These are phyloP conservation scores for Rhodosporidiobolus odoratus DNA, from an alignment of 768 basidiomycete genomes.

Conservation along the genomic window DNA sequence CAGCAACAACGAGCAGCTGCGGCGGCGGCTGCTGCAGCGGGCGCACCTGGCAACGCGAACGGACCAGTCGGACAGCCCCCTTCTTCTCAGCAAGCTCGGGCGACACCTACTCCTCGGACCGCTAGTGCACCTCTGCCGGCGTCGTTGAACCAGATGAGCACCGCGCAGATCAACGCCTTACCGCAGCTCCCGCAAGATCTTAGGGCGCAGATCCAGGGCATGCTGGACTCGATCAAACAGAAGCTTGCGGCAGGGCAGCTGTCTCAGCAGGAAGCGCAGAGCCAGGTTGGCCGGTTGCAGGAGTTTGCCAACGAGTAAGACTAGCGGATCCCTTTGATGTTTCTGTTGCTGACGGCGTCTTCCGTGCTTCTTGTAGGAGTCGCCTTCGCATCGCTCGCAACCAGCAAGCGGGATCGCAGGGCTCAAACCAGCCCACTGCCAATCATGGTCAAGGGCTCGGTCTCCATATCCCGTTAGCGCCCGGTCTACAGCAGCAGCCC, in stretches of 20 bases:
- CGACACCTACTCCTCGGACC: background rate
- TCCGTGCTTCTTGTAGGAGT: too few relatives aligned
- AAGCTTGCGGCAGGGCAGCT: slow-evolving; percentile 10
- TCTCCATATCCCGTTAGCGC: slow-evolving; percentile 16
- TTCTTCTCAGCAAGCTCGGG: background rate
- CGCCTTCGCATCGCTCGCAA: too few relatives aligned
- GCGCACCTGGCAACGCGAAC: background rate
- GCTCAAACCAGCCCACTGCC: too few relatives aligned
- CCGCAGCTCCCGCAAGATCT: slow-evolving; percentile 31
- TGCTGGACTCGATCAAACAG: slow-evolving; percentile 8
- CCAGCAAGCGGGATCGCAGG: background rate
- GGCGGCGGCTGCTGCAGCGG: background rate
- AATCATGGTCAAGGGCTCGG: slow-evolving; percentile 18
- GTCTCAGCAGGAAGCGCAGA: slow-evolving; percentile 17
- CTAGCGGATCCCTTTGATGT: background rate
- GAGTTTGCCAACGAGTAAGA: slow-evolving; percentile 33
- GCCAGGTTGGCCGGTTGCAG: slow-evolving; percentile 21
- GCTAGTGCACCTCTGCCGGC: background rate
- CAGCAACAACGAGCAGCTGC: background rate
- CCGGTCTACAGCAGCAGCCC: background rate
- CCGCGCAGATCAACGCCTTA: slow-evolving; percentile 16
- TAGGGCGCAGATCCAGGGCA: slow-evolving; percentile 21
- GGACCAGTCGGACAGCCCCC: background rate
- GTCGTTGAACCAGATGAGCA: slow-evolving; percentile 5
- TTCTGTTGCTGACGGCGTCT: background rate